phyloP scores from a whole-genome alignment of 1,284 basidiomycete genomes.

The Acaromyces ingoldii region DNA sequence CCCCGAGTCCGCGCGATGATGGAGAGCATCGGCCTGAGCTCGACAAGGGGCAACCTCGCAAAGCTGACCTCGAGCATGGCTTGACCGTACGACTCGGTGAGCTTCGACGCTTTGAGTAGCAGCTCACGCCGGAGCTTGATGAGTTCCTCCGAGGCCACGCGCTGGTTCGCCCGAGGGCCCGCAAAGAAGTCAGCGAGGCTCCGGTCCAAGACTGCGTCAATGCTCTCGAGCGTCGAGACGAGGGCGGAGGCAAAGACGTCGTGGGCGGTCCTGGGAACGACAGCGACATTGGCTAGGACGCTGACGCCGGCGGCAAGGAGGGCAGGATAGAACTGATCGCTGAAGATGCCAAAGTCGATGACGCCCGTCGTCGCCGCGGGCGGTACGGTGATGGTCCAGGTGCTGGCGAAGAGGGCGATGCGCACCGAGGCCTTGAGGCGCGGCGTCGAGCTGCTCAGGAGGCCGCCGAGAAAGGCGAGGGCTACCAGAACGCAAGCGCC shows the following conservation, averaged over 20 bases:
- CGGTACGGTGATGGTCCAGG: slow-evolving; percentile 38
- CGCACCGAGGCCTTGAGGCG: slow-evolving; percentile 30
- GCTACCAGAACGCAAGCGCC: slow-evolving; percentile 27
- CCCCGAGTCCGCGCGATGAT: slow-evolving; percentile 18
- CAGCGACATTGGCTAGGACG: slow-evolving; percentile 19
- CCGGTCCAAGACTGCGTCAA: slow-evolving; percentile 16
- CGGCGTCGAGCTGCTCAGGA: slow-evolving; percentile 24
- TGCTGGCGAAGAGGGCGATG: slow-evolving; percentile 23
- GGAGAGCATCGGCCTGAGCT: slow-evolving; percentile 14
- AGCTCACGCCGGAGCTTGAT: slow-evolving; percentile 10
- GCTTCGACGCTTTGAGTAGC: slow-evolving; percentile 2
- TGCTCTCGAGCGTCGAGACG: slow-evolving; percentile 11
- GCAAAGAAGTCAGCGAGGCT: slow-evolving; percentile 23
- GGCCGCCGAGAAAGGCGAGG: slow-evolving; percentile 24
- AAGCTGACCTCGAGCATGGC: slow-evolving; percentile 29
- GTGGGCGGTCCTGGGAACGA: slow-evolving; percentile 29
- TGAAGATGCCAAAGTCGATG: slow-evolving; percentile 27
- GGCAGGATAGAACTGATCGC: slow-evolving; percentile 31
- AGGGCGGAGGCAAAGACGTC: slow-evolving; percentile 18
- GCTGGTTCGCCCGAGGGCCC: not conserved
- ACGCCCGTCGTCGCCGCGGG: slow-evolving; percentile 10
- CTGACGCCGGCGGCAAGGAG: slow-evolving; percentile 26
- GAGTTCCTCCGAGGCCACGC: slow-evolving; percentile 10
- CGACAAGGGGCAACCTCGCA: slow-evolving; percentile 19
- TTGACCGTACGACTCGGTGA: slow-evolving; percentile 20